Evolutionary conservation across 441 rosid species (phyloP).

Genomic region (Mallotus repandus): DNA sequence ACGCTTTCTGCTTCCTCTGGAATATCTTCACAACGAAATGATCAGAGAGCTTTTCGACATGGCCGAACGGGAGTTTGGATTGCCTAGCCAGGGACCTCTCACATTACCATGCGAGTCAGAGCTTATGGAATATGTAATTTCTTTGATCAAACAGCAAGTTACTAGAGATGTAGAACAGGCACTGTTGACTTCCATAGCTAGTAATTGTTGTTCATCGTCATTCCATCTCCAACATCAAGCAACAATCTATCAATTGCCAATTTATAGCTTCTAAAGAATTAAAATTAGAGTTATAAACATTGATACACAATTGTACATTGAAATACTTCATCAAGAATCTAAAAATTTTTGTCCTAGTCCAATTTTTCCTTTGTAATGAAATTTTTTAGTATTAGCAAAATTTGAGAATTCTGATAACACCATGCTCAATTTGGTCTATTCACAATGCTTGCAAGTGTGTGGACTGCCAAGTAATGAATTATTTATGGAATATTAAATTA

Average conservation of each 20-base stretch:
- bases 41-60: conserved; percentile 9
- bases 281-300: no score
- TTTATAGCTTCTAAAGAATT: conserved; percentile 1
- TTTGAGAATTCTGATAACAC: no score
- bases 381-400: no score
- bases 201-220: neutral
- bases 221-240: neutral
- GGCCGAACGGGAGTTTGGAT: conserved; percentile 15
- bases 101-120: conserved; percentile 13
- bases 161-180: conserved; percentile 12
- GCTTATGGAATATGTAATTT: conserved; percentile 6
- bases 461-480: no score
- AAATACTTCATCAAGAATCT: no score
- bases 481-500: no score
- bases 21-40: conserved; percentile 1
- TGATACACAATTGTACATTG: no score
- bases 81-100: neutral
- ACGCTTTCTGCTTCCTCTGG: neutral
- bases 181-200: conserved; percentile 12
- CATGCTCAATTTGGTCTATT: no score
- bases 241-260: neutral
- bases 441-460: no score
- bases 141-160: neutral
- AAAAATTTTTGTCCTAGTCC: no score
- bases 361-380: no score